Conservation (phyloP, 345 rosid species). For the Lagerstroemia speciosa region DNA sequence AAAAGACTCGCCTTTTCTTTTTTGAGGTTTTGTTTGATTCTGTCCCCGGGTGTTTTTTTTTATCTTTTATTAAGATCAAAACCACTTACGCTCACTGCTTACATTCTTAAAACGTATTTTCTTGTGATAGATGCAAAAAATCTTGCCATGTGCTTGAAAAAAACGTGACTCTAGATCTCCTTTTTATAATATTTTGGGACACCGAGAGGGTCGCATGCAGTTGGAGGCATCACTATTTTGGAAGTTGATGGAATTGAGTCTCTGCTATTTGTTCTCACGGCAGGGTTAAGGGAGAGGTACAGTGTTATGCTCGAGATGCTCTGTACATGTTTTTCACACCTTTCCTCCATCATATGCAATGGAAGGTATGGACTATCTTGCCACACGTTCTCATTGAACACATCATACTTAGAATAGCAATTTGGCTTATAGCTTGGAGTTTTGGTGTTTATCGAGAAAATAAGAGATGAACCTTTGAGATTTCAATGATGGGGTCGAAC, state of each 20-base stretch:
- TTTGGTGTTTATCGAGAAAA: neutral
- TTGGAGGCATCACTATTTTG: neutral
- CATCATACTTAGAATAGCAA: neutral
- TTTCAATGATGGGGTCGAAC: neutral
- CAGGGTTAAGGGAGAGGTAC: constrained; percentile 65
- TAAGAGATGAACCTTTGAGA: neutral
- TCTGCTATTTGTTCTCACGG: constrained; percentile 7
- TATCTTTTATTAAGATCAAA: neutral
- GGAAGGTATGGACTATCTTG: constrained; percentile 47
- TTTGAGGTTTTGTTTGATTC: neutral
- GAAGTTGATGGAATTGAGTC: constrained; percentile 7
- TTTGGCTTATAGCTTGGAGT: neutral
- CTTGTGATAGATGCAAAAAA: neutral
- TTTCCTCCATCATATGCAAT: constrained; percentile 30
- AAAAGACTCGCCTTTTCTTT: neutral
- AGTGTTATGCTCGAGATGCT: constrained; percentile 43
- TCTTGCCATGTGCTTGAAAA: neutral
- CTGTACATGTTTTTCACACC: constrained; percentile 40
- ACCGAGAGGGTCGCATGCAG: neutral
- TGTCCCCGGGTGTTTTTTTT: neutral
- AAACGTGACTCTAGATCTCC: neutral
- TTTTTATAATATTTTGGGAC: neutral
- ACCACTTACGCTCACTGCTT: neutral
- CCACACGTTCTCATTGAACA: neutral
- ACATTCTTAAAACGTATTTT: neutral